A percentile compares a stretch with the other conserved stretches of the same genome.
These are phyloP conservation scores for Pigoraptor vietnamica DNA, from an alignment of 78 protist genomes.

Conservation along the genomic window DNA sequence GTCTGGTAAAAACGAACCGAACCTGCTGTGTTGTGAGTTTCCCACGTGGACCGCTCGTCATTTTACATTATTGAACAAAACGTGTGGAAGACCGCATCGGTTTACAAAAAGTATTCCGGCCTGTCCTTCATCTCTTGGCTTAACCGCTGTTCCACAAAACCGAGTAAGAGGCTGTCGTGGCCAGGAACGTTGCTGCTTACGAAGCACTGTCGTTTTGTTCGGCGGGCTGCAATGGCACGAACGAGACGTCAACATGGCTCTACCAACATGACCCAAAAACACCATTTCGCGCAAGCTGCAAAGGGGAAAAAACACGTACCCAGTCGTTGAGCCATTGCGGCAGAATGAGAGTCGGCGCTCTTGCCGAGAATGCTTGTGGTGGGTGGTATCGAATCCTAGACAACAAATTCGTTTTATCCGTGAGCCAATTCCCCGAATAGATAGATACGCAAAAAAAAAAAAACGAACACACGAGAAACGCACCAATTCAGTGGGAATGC, in stretches of 20 bases:
- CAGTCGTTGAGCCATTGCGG: not conserved
- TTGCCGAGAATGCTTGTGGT: not conserved
- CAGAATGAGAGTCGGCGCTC: not conserved
- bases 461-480: not conserved
- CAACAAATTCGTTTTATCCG: not conserved
- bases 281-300: not conserved
- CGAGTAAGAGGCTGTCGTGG: not conserved
- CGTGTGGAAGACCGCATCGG: no score
- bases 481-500: not conserved
- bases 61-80: no score
- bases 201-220: not conserved
- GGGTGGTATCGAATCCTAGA: not conserved
- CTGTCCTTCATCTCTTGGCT: not conserved
- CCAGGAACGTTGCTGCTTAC: not conserved
- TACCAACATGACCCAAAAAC: not conserved
- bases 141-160: not conserved
- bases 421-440: not conserved
- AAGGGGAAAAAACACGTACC: not conserved
- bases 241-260: not conserved
- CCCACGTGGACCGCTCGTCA: no score
- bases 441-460: no score
- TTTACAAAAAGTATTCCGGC: not conserved
- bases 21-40: no score
- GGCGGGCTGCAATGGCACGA: not conserved
- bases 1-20: not conserved